Conservation (phyloP, 1,284 basidiomycete species). For the Bondarzewia mesenterica region DNA sequence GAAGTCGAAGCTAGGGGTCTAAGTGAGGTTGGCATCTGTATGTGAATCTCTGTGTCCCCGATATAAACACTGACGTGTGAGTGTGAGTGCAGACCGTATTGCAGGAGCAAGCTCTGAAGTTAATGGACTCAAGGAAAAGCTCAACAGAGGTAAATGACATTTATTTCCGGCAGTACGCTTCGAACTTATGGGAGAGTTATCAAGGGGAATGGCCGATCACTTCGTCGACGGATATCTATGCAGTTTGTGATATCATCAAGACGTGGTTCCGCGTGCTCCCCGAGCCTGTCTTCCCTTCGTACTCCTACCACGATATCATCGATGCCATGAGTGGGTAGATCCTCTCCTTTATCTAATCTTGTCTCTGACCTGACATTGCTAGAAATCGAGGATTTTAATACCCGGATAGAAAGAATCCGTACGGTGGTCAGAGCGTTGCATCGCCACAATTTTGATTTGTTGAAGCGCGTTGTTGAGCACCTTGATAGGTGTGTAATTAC, state of each 20-base stretch:
- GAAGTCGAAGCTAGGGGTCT: conserved; percentile 72
- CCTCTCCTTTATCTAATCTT: neutral
- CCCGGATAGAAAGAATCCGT: conserved; percentile 55
- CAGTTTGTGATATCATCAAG: conserved; percentile 75
- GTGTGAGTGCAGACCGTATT: conserved; percentile 52
- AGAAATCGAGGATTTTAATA: conserved; percentile 64
- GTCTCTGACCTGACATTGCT: conserved; percentile 9
- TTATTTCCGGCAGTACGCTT: neutral
- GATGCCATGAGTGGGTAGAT: conserved; percentile 54
- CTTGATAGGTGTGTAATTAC: conserved; percentile 55
- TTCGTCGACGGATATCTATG: conserved; percentile 62
- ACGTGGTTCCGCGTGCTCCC: conserved; percentile 77
- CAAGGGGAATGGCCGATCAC: conserved; percentile 54
- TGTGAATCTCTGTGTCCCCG: conserved; percentile 19
- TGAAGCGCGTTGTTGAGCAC: conserved; percentile 71
- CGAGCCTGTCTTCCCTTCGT: conserved; percentile 67
- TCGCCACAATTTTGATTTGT: conserved; percentile 61
- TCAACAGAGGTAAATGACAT: conserved; percentile 50
- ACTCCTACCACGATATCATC: conserved; percentile 60
- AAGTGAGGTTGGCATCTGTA: conserved; percentile 76
- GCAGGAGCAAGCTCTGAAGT: conserved; percentile 72
- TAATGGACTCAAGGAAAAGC: conserved; percentile 57
- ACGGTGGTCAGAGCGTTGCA: conserved; percentile 62
- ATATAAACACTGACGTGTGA: conserved; percentile 1
- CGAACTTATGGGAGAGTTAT: conserved; percentile 2